A percentile compares a stretch with the other conserved stretches of the same genome.
Evolutionary conservation across 2,329 filamentous ascomycete genomes (phyloP).

Genomic region (Zelopaecilomyces penicillatus): DNA sequence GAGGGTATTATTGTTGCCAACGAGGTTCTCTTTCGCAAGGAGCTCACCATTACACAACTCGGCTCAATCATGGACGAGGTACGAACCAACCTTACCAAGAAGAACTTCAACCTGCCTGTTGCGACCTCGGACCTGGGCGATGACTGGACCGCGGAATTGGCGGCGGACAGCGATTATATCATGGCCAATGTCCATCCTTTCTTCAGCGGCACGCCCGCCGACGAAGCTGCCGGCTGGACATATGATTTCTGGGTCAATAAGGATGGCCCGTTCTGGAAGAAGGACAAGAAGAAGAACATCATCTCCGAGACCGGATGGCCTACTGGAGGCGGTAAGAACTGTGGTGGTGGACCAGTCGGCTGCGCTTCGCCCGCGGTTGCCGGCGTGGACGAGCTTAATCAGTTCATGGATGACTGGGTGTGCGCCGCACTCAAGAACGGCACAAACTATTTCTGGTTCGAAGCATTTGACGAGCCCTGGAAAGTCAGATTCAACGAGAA

Average conservation of each 20-base stretch:
- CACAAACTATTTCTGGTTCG: constrained; percentile 96
- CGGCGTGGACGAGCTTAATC: constrained; percentile 71
- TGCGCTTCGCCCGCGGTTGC: constrained; percentile 67
- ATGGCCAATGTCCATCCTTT: constrained; percentile 98
- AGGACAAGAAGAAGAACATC: constrained; percentile 58
- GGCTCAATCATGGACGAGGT: constrained; percentile 58
- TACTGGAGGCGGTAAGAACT: constrained; percentile 69
- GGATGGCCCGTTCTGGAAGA: constrained; percentile 57
- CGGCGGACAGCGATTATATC: constrained; percentile 67
- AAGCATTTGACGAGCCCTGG: constrained; percentile 95
- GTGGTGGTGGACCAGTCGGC: constrained; percentile 44
- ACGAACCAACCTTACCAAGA: constrained; percentile 60
- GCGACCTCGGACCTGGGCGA: constrained; percentile 85
- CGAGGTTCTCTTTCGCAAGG: constrained; percentile 67
- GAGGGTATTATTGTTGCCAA: constrained; percentile 77
- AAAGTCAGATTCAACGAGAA: constrained; percentile 65
- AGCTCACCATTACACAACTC: constrained; percentile 59
- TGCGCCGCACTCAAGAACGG: constrained; percentile 71
- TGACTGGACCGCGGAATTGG: constrained; percentile 69
- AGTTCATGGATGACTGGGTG: constrained; percentile 79
- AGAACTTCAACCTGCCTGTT: constrained; percentile 63
- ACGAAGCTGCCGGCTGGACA: constrained; percentile 70
- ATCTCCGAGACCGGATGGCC: constrained; percentile 94
- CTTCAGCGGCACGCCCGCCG: constrained; percentile 69
- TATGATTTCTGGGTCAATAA: constrained; percentile 69